Base-by-base conservation (phyloP, 2,329 filamentous ascomycete species). In the Pseudogymnoascus sp. region DNA sequence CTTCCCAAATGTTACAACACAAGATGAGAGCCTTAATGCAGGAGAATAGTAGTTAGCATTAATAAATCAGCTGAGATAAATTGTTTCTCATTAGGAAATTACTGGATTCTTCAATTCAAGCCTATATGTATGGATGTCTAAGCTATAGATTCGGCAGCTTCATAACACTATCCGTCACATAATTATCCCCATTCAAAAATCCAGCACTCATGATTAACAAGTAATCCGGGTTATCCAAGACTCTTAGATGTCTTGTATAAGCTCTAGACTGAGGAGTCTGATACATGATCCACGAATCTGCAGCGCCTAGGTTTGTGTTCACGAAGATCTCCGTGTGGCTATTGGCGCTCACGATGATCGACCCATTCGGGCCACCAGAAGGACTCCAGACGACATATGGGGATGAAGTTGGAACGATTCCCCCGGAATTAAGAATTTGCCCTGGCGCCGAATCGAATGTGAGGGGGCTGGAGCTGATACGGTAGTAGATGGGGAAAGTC, bases 351-450 rank as follows among this genome's bases (percentile, higher is more conserved):
- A 79, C 78, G 9, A 81, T 77, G 59, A 83, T 75, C 0, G 78
- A 82, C 1, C 80, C 81, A 60, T 77, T 72, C 3, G 37, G 61
- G 15, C 75, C 75, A 10, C 79, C 80, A 3, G 74, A 75, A 0
- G 77, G 71, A 5, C 74, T 79, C 80, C 79, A 83, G 1, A 80
- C 77, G 0, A 79, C 75, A 64, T 83, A 82, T 0, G 81, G 81
- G 1, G 75, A 78, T 4, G 76, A 75, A 1, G 67, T 74, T 0
- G 80, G 73, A 58, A 67, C 68, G 0, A 74, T 77, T n/a, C 76
- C 62, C n/a, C 67, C 78, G 60, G 76, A 73, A 21, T 74, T 70
- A 9, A 83, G 72, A n/a, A 73, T 71, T 11, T 72, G 68, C 11
- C 74, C 76, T 1, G 72, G 69, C 3, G 73, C 75, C 4, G 72